Conservation (phyloP, 352 stramenopile species). For the Pythium chondricola region DNA sequence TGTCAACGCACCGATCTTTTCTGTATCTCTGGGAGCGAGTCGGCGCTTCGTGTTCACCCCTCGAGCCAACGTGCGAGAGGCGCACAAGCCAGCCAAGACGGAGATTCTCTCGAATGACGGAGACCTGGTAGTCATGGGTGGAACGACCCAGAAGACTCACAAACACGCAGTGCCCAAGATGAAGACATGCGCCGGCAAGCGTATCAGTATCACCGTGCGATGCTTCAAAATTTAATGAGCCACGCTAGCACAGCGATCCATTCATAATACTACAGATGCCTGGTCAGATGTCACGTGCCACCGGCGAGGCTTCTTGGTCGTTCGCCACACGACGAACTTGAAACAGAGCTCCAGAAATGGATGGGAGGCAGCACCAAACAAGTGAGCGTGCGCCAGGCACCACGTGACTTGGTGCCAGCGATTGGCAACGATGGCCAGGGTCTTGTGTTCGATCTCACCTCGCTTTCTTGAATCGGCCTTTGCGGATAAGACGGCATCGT, state of each 20-base stretch:
- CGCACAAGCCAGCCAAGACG: not conserved
- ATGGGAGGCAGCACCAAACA: slow-evolving; percentile 37
- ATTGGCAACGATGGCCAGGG: slow-evolving; percentile 22
- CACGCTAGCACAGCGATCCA: not conserved
- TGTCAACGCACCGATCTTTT: slow-evolving; percentile 43
- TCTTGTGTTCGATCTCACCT: not conserved
- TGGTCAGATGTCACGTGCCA: slow-evolving; percentile 38
- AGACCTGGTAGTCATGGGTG: slow-evolving; percentile 78
- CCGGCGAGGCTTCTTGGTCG: not conserved
- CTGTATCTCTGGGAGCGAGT: slow-evolving; percentile 58
- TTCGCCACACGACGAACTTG: slow-evolving; percentile 25
- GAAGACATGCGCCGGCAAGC: slow-evolving; percentile 27
- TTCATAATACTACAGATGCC: not conserved
- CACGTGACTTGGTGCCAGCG: slow-evolving; percentile 55
- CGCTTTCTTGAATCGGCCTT: no score
- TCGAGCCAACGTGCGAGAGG: slow-evolving; percentile 4
- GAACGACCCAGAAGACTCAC: slow-evolving; percentile 63
- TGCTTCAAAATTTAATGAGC: slow-evolving; percentile 27
- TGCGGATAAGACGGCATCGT: slow-evolving; percentile 30
- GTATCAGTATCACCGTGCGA: slow-evolving; percentile 46
- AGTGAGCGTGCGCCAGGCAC: slow-evolving; percentile 43
- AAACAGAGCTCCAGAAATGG: slow-evolving; percentile 35
- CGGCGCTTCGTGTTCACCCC: slow-evolving; percentile 64
- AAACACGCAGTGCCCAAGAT: slow-evolving; percentile 81
- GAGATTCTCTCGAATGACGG: slow-evolving; percentile 60